Evolutionary conservation across 164 flowering plant genomes (phyloP).

Genomic region (Kalanchoe fedtschenkoi): DNA sequence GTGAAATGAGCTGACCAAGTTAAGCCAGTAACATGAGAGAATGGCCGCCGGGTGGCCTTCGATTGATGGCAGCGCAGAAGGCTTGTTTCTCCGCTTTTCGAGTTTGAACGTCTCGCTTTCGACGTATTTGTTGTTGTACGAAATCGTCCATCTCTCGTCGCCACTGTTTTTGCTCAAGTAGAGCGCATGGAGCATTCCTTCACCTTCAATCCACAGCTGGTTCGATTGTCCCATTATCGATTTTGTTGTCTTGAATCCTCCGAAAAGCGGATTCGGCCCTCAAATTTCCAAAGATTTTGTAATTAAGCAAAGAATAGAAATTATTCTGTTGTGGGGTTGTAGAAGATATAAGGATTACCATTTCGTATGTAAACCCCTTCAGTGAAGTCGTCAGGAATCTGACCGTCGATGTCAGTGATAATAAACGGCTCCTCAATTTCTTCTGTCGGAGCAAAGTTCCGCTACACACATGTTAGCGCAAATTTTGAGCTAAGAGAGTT

Average conservation of each 20-base stretch:
- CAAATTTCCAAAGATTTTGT: conserved; percentile 8
- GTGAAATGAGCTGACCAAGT: conserved; percentile 17
- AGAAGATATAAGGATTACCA: conserved; percentile 18
- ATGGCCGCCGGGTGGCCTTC: conserved; percentile 45
- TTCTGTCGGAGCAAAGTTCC: conserved; percentile 47
- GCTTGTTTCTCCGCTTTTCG: conserved; percentile 33
- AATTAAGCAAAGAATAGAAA: not conserved
- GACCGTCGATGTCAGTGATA: conserved; percentile 25
- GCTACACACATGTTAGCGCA: conserved; percentile 19
- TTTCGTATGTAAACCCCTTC: conserved; percentile 52
- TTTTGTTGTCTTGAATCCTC: conserved; percentile 31
- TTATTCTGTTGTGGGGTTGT: not conserved
- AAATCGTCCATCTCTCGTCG: conserved; percentile 21
- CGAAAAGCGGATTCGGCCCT: conserved; percentile 61
- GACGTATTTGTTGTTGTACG: conserved; percentile 48
- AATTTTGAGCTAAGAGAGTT: no score
- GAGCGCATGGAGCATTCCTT: conserved; percentile 65
- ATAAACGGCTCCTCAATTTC: conserved; percentile 24
- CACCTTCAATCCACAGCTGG: conserved; percentile 56
- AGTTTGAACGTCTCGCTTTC: conserved; percentile 37
- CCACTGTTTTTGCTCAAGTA: conserved; percentile 22
- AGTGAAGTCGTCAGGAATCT: conserved; percentile 39
- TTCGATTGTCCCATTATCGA: conserved; percentile 47
- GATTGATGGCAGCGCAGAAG: conserved; percentile 37
- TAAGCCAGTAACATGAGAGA: conserved; percentile 29